phyloP scores from a whole-genome alignment of 768 basidiomycete species.

The Pleurotus salmoneostramineus region DNA sequence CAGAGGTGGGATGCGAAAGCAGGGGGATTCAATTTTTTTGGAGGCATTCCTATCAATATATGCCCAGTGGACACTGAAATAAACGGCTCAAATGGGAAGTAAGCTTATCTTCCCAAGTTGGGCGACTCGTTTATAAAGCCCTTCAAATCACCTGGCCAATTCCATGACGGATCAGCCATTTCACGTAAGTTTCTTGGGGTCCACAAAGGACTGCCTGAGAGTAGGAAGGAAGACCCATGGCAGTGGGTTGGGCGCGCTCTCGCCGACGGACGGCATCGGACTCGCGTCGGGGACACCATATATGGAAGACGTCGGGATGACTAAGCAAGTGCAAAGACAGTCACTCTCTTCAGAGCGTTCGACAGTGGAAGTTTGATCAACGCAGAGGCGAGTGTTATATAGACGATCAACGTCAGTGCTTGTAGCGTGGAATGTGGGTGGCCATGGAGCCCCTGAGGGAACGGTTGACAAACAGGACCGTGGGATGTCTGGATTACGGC shows the following conservation, averaged over 20 bases:
- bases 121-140: conserved; percentile 38
- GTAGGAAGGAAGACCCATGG: too few relatives aligned
- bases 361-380: too few relatives aligned
- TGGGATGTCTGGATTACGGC: not conserved
- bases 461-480: not conserved
- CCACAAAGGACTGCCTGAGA: not conserved
- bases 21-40: not conserved
- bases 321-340: not conserved
- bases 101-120: conserved; percentile 43
- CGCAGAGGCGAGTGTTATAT: too few relatives aligned
- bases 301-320: not conserved
- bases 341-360: too few relatives aligned
- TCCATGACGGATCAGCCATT: not conserved
- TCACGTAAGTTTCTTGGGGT: not conserved
- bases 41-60: not conserved
- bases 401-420: too few relatives aligned
- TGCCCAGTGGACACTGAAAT: not conserved
- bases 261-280: not conserved
- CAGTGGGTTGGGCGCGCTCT: too few relatives aligned
- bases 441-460: not conserved
- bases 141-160: not conserved
- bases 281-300: not conserved
- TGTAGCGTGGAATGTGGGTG: too few relatives aligned
- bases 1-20: not conserved
- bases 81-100: conserved; percentile 27